These are phyloP conservation scores for Exsudoporus frostii DNA, from an alignment of 768 basidiomycete genomes.

Conservation along the genomic window DNA sequence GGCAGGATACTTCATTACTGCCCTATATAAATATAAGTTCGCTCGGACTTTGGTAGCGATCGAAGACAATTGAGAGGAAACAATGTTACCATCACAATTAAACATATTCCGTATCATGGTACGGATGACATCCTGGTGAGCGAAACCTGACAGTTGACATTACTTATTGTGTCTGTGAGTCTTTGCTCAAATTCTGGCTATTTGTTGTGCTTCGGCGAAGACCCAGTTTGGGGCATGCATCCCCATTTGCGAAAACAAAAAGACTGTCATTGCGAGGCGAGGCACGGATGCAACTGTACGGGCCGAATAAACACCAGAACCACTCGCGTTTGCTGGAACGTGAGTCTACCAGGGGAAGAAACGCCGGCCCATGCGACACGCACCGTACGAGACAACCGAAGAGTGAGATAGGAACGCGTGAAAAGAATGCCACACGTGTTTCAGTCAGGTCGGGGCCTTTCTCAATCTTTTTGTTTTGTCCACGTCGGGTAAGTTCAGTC, in stretches of 20 bases:
- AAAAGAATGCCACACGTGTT: background rate
- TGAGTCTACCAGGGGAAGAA: background rate
- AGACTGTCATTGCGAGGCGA: background rate
- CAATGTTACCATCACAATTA: background rate
- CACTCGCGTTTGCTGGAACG: background rate
- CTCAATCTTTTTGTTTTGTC: constrained; percentile 17
- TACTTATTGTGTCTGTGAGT: constrained; percentile 20
- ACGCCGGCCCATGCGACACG: background rate
- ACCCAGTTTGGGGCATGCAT: background rate
- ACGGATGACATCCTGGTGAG: constrained; percentile 2
- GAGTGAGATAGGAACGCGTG: background rate
- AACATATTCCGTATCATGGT: background rate
- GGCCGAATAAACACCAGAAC: background rate
- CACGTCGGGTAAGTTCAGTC: background rate
- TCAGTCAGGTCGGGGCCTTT: no score
- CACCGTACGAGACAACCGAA: background rate
- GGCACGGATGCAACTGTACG: background rate
- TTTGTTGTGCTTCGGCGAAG: background rate
- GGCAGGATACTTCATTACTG: background rate
- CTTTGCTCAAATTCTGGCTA: background rate
- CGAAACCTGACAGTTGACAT: background rate
- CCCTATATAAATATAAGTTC: constrained; percentile 16
- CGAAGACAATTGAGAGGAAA: constrained; percentile 16
- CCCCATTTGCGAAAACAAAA: constrained; percentile 23
- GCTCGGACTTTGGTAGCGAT: background rate